Conservation (phyloP, 2,329 filamentous ascomycete species). For the Phaeomoniella chlamydospora region DNA sequence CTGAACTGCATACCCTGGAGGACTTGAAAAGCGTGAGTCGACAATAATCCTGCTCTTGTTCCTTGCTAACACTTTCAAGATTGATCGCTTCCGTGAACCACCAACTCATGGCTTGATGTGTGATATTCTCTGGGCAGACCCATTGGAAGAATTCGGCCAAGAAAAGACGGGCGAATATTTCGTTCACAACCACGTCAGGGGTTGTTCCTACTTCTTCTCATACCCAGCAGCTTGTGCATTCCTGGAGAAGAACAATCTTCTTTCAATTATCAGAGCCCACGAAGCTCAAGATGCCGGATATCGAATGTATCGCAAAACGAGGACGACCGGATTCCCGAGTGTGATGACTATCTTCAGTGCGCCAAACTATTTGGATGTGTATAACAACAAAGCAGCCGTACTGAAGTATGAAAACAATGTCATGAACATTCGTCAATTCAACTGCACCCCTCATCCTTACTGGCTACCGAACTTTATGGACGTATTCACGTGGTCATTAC, state of each 20-base stretch:
- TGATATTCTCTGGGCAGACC: slow-evolving; percentile 97
- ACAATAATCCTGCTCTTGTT: neutral
- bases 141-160: slow-evolving; percentile 94
- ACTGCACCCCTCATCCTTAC: slow-evolving; percentile 97
- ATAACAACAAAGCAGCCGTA: slow-evolving; percentile 99
- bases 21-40: slow-evolving; percentile 69
- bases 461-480: slow-evolving; percentile 99
- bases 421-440: slow-evolving; percentile 99
- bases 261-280: slow-evolving; percentile 94
- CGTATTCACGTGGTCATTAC: slow-evolving; percentile 98
- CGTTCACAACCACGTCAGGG: slow-evolving; percentile 93
- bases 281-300: slow-evolving; percentile 98
- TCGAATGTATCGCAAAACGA: slow-evolving; percentile 97
- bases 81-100: slow-evolving; percentile 94
- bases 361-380: slow-evolving; percentile 96
- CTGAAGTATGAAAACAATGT: slow-evolving; percentile 99
- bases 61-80: slow-evolving; percentile 35
- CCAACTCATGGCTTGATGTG: slow-evolving; percentile 98
- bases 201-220: slow-evolving; percentile 98
- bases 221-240: slow-evolving; percentile 95
- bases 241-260: slow-evolving; percentile 94
- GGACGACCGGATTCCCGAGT: slow-evolving; percentile 94
- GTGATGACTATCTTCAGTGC: slow-evolving; percentile 99
- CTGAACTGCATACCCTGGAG: slow-evolving; percentile 88
- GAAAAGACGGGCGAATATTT: slow-evolving; percentile 98